Base-by-base conservation (phyloP, 1,139 yeast species). In the Eremothecium sinecaudum region DNA sequence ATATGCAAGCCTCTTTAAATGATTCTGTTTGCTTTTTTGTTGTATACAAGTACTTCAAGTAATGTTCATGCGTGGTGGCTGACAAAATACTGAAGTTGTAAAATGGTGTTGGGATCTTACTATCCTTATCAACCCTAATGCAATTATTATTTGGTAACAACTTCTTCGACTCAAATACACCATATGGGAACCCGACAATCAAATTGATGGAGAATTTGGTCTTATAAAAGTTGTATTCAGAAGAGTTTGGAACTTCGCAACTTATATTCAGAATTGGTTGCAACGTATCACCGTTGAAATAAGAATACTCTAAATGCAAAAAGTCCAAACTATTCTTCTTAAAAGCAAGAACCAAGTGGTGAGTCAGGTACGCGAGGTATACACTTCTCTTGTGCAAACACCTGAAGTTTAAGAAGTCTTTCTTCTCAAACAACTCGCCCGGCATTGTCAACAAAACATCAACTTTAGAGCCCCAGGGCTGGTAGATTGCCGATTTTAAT, bases 381-480 rank as follows among this genome's bases (percentile, higher is more conserved):
- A 82, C 90, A 4, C 96, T 78, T 45, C 95, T 71, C 59, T 90
- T 90, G 61, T 87, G 86, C 38, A 84, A 65, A 29, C 93, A 90
- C 52, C 97, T 70, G 61, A 82, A 86, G 59, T 90, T 90, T 47
- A 87, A 65, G 53, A 79, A 84, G 57, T 90, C 99, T 60, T 92
- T 90, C 34, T 79, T 77, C 51, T 79, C 90, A 52, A 90, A 79
- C 33, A 82, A 53, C 18, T 63, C 62, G 34, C 64, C 59, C 3
- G 96, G 95, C 92, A 90, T 87, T 7, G 83, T 75, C 37, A 87
- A 66, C 24, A 81, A 68, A 33, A 90, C 69, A 54, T 90, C 98
- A 12, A 87, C 71, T 3, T 82, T 65, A 53, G 74, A 66, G 1
- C 80, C 79, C 29, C 69, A 66, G 18, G 78, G 77, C 37, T 67